Base-by-base conservation (phyloP, 2,329 filamentous ascomycete species). In the Alternaria postmessia region DNA sequence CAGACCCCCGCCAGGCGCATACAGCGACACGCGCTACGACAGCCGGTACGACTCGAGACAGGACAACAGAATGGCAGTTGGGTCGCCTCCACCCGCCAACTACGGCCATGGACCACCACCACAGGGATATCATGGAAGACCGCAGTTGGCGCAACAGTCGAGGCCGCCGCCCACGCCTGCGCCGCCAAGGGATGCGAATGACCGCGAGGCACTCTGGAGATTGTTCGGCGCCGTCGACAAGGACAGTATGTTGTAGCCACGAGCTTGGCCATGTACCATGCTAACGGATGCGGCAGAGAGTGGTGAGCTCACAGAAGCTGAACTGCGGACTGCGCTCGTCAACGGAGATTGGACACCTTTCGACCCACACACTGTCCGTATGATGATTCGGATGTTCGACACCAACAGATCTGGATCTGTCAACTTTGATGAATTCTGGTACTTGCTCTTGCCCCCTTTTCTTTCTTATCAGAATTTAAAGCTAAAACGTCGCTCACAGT, bases 301-400 rank as follows among this genome's bases (percentile, higher is more conserved):
- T 52, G 94, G 94, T 20, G 88, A 93, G 66, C 86, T 99, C 47
- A 93, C 91, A 3, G 94, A 97, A 80, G 85, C 85, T 52, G 94
- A 98, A 79, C 89, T 99, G 42, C 90, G 92, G 9, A 90, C 91
- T 1, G 95, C 95, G 20, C 88, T 99, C 6, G 94, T 98, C 61
- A 99, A 99, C 76, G 94, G 94, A 56, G 95, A 99, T 84, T 97
- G 92, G 88, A 92, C 92, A 1, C 88, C 93, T 5, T 99, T 99
- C 78, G 94, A 99, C 79, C 86, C 89, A 5, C 91, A 97, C 71
- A 99, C 95, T 1, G 94, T 98, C 66, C 91, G 91, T 74, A 97
- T 98, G 92, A 97, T 99, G 94, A 97, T 99, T 69, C 91, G 94
- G 75, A 98, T 99, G 95, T 99, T 99, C 81, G 94, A 98, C 81